Evolutionary conservation across 371 early-diverging fungal genomes (phyloP).

Genomic region (Capniomyces stellatus): DNA sequence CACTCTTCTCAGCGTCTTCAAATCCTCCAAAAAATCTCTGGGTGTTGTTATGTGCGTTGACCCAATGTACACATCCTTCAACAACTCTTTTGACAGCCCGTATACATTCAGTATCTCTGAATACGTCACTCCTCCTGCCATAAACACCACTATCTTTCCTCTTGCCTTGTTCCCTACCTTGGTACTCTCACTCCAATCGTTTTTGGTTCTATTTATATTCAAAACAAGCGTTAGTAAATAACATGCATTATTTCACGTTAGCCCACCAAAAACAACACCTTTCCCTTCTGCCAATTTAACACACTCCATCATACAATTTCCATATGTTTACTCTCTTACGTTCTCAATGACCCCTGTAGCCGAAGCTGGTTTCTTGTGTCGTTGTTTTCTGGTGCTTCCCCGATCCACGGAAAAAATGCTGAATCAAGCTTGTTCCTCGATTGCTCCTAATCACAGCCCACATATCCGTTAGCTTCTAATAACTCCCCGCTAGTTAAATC

Average conservation of each 20-base stretch:
- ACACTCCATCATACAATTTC: neutral
- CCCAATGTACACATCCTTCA: conserved; percentile 70
- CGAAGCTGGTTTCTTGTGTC: neutral
- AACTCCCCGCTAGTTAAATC: too few species aligned
- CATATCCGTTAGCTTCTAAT: too few species aligned
- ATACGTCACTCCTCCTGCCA: conserved; percentile 82
- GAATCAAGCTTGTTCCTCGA: neutral
- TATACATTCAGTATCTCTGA: conserved; percentile 77
- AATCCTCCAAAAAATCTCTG: conserved; percentile 13
- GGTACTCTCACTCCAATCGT: neutral
- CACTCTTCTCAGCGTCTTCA: neutral
- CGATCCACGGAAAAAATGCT: conserved; percentile 1
- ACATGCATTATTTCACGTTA: conserved; percentile 4
- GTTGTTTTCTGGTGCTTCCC: neutral
- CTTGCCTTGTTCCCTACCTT: conserved; percentile 13
- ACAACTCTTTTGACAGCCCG: conserved; percentile 47
- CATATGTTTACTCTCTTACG: too few species aligned
- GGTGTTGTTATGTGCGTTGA: conserved; percentile 41
- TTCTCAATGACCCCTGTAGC: neutral
- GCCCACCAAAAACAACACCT: conserved; percentile 5
- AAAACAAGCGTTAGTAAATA: neutral
- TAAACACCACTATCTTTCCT: conserved; percentile 52
- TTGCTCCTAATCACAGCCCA: neutral
- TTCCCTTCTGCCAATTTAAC: neutral
- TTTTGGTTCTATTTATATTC: neutral